These are phyloP conservation scores for Psilocybe azurescens DNA, from an alignment of 768 basidiomycete genomes.

Conservation along the genomic window DNA sequence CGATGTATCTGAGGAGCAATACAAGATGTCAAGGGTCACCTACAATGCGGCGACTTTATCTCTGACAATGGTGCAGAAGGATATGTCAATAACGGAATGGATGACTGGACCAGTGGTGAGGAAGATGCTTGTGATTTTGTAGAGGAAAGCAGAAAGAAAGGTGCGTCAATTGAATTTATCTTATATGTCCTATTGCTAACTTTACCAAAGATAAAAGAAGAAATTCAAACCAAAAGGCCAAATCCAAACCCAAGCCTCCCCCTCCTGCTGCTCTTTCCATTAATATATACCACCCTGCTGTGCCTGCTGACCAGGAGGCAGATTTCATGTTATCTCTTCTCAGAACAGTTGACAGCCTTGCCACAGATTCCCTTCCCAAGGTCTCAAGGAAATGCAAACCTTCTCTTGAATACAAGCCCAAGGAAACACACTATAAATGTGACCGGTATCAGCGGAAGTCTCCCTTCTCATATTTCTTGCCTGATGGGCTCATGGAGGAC, in stretches of 20 bases:
- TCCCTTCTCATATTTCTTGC: conserved; percentile 47
- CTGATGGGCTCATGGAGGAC: conserved; percentile 51
- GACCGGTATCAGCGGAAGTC: conserved; percentile 37
- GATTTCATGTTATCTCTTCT: conserved; percentile 90
- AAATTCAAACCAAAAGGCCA: conserved; percentile 48
- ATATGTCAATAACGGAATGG: conserved; percentile 96
- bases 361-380: conserved; percentile 24
- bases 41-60: conserved; percentile 92
- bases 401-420: conserved; percentile 48
- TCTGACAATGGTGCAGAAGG: conserved; percentile 51
- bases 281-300: conserved; percentile 78
- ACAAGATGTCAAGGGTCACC: conserved; percentile 79
- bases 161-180: conserved; percentile 29
- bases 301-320: conserved; percentile 80
- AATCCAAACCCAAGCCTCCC: conserved; percentile 58
- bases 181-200: not conserved
- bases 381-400: conserved; percentile 71
- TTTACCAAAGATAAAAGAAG: conserved; percentile 41
- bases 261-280: conserved; percentile 64
- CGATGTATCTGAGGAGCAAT: conserved; percentile 91
- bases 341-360: conserved; percentile 65
- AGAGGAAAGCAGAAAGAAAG: conserved; percentile 51
- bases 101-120: conserved; percentile 80
- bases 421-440: conserved; percentile 41
- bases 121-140: conserved; percentile 55